phyloP scores from a whole-genome alignment of 1,139 yeast species.

The Pichia sp. region DNA sequence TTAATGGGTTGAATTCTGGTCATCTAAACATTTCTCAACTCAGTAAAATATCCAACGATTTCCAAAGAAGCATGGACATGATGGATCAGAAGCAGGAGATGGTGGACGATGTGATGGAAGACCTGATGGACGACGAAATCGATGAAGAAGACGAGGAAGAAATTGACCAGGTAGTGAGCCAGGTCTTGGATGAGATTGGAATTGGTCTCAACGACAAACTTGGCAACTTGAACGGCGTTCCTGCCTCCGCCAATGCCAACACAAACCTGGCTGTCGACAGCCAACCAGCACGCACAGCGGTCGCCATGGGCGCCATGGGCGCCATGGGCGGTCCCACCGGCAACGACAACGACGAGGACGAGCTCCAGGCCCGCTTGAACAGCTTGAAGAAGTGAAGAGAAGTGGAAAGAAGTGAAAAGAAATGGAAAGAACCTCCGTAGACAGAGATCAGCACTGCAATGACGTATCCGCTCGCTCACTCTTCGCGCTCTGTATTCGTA shows the following conservation, averaged over 20 bases:
- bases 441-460: not conserved
- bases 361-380: constrained; percentile 81
- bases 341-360: constrained; percentile 54
- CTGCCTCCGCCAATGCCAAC: constrained; percentile 27
- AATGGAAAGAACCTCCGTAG: not conserved
- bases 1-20: constrained; percentile 79
- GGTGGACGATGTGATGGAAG: constrained; percentile 98
- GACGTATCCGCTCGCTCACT: too few species aligned
- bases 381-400: constrained; percentile 73
- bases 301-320: constrained; percentile 32
- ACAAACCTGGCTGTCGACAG: not conserved
- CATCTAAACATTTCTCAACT: constrained; percentile 82
- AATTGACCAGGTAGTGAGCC: constrained; percentile 85
- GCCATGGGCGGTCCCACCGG: constrained; percentile 29
- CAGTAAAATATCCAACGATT: constrained; percentile 88
- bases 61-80: constrained; percentile 86
- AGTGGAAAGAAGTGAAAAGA: too few species aligned
- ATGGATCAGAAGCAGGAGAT: constrained; percentile 99
- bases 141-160: constrained; percentile 79
- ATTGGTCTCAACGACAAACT: constrained; percentile 70
- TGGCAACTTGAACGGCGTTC: constrained; percentile 35
- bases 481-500: too few species aligned
- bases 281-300: constrained; percentile 45
- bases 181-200: constrained; percentile 93
- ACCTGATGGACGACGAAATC: constrained; percentile 82